Evolutionary conservation across 305 asterid genomes (phyloP).

Genomic region (Fraxinus xanthoxyloides): DNA sequence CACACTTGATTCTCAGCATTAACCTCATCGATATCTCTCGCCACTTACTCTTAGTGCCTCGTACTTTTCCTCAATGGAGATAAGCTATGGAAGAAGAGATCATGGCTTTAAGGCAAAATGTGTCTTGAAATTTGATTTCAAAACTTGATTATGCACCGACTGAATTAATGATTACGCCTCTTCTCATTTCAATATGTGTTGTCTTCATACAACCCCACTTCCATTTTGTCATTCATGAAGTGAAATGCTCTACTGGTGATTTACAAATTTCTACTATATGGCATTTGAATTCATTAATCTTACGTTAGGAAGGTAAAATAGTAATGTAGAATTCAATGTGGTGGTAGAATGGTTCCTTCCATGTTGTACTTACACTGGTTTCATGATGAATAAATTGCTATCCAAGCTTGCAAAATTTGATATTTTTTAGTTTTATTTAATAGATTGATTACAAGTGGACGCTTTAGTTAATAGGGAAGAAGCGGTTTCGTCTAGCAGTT

Average conservation of each 20-base stretch:
- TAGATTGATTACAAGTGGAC: neutral
- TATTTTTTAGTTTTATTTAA: neutral
- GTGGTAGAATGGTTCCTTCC: neutral
- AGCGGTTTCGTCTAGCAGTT: slow-evolving; percentile 32
- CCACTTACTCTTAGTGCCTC: too few species aligned
- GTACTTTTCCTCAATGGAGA: too few species aligned
- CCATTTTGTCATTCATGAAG: too few species aligned
- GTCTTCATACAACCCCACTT: too few species aligned
- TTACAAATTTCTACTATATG: neutral
- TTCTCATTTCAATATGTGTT: too few species aligned
- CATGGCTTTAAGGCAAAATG: too few species aligned
- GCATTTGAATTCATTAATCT: neutral
- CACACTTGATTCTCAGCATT: too few species aligned
- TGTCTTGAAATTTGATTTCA: too few species aligned
- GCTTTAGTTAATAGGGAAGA: slow-evolving; percentile 49
- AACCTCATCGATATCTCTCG: too few species aligned
- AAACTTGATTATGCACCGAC: too few species aligned
- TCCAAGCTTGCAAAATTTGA: neutral
- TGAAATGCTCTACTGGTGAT: neutral
- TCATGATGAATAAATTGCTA: neutral
- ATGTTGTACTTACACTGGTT: neutral
- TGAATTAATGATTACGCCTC: too few species aligned
- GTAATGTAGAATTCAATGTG: neutral
- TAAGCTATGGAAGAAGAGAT: too few species aligned
- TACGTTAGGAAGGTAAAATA: neutral